Base-by-base conservation (phyloP, 306 rosid genomes). In the Vicia sativa region DNA sequence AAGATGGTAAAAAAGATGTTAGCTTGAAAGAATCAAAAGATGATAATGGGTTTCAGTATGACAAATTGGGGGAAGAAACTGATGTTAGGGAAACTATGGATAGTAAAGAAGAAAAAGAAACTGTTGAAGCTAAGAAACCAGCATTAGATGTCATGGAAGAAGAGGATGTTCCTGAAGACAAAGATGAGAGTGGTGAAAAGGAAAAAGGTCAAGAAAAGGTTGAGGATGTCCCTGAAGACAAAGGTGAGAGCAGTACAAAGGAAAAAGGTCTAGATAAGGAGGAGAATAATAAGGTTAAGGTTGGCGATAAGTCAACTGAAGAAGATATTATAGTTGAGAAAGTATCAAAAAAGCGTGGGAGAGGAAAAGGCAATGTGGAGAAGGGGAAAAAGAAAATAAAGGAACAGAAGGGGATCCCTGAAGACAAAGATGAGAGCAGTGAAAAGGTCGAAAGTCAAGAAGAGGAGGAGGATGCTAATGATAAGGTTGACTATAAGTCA, bases 11-110 rank as follows among this genome's bases (percentile, higher is more conserved):
- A 21, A 37, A 45, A 44, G 75, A 52, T 26, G 74, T 48, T 34
- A 21, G 19, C 61, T 25, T 14, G 67, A 59, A 84, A 56, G 81
- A 85, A 81, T 10, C 41, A 74, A 74, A 72, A 78, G 76, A 68
- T 79, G 72, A 80, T 55, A 13, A 35, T 0, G 42, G 7, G 19
- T 57, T 37, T 31, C 77, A 11, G 45, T 2, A 34, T 34, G 38
- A 34, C 7, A 34, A 34, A 7, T 34, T 34, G 38, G 38, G 38
- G 38, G 38, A 34, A 7, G 38, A 34, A 34, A 34, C 38, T 7
- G 38, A 34, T 34, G 38, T 34, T 34, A 34, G 2, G 9, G 38
- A 34, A 34, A 34, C 9, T 34, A 34, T 7, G 9, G 38, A 7
- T 34, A 57, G 31, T 70, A 70, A 74, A 50, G 79, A 50, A 65